These are phyloP conservation scores for Talaromyces sp. DNA, from an alignment of 2,329 filamentous ascomycete genomes.

Conservation along the genomic window DNA sequence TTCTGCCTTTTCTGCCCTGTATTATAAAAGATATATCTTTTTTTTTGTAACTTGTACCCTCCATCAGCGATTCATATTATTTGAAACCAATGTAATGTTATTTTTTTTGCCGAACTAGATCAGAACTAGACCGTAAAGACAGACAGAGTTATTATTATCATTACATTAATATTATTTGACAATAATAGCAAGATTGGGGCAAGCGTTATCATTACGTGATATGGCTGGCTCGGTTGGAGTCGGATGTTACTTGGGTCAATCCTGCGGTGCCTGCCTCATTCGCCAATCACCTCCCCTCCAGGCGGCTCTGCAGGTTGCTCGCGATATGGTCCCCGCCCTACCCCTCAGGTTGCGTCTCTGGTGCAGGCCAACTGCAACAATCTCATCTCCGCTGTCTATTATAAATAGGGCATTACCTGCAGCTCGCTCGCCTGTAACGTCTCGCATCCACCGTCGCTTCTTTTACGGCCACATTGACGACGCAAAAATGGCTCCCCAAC, in stretches of 20 bases:
- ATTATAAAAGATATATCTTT: neutral
- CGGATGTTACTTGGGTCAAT: neutral
- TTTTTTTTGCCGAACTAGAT: neutral
- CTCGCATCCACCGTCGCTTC: constrained; percentile 23
- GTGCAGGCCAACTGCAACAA: neutral
- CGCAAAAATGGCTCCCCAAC: constrained; percentile 77
- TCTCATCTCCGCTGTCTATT: neutral
- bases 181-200: neutral
- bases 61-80: neutral
- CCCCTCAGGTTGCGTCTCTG: constrained; percentile 14
- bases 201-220: neutral
- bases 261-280: neutral
- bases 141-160: neutral
- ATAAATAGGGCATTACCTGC: neutral
- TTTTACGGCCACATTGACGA: constrained; percentile 45
- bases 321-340: constrained; percentile 17
- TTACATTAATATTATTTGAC: too few relatives aligned
- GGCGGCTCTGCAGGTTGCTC: neutral
- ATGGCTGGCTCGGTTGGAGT: neutral
- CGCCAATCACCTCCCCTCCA: neutral
- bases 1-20: neutral
- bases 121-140: neutral
- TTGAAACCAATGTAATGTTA: neutral
- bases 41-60: neutral
- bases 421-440: neutral